Evolutionary conservation across 2,329 filamentous ascomycete species (phyloP).

Genomic region (Ophiocordyceps camponoti-saundersi): DNA sequence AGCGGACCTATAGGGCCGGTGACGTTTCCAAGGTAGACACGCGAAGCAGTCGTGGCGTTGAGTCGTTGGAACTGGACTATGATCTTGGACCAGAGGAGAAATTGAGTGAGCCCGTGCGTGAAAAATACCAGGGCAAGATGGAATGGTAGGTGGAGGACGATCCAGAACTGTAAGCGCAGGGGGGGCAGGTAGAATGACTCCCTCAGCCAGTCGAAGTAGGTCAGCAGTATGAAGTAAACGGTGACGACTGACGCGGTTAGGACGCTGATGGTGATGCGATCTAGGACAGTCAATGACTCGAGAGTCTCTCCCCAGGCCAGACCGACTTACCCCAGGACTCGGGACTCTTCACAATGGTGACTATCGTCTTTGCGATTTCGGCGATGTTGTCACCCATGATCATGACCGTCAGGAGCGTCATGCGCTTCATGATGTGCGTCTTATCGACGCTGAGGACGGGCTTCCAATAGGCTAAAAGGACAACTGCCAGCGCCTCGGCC

Average conservation of each 20-base stretch:
- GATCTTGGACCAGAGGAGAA: slow-evolving; percentile 28
- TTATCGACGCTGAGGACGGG: slow-evolving; percentile 41
- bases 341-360: slow-evolving; percentile 25
- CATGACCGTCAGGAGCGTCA: slow-evolving; percentile 47
- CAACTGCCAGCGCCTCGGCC: slow-evolving; percentile 32
- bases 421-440: slow-evolving; percentile 45
- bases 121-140: slow-evolving; percentile 45
- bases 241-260: slow-evolving; percentile 20
- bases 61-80: slow-evolving; percentile 12
- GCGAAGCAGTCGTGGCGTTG: slow-evolving; percentile 2
- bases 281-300: no score
- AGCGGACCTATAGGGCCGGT: slow-evolving; percentile 6
- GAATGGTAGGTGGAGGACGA: slow-evolving; percentile 41
- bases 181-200: slow-evolving; percentile 35
- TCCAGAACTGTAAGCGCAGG: slow-evolving; percentile 43
- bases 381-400: slow-evolving; percentile 51
- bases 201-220: slow-evolving; percentile 46
- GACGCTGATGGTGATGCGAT: slow-evolving; percentile 20
- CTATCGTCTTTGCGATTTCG: slow-evolving; percentile 33
- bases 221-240: slow-evolving; percentile 26
- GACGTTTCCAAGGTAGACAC: slow-evolving; percentile 3
- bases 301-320: no score
- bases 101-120: slow-evolving; percentile 45
- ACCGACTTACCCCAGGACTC: slow-evolving; percentile 19
- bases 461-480: slow-evolving; percentile 35